These are phyloP conservation scores for Hysterangium stoloniferum DNA, from an alignment of 768 basidiomycete genomes.

Conservation along the genomic window DNA sequence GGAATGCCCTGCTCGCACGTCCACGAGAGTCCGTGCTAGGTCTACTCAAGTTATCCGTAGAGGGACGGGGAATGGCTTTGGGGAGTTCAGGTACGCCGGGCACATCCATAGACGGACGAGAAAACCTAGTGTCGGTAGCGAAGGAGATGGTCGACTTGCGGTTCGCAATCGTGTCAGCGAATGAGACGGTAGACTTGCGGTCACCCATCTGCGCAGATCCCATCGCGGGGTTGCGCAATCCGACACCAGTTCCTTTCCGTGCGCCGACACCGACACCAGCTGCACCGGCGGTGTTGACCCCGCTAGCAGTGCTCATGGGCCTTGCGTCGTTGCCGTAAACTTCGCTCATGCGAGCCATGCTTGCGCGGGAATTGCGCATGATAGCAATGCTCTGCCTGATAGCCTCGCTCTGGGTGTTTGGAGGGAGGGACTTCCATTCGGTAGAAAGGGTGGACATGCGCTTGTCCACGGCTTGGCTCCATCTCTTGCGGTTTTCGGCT, in stretches of 20 bases:
- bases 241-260: conserved; percentile 9
- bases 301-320: conserved; percentile 13
- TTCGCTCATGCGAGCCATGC: conserved; percentile 20
- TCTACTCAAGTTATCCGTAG: conserved; percentile 23
- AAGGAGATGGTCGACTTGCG: conserved; percentile 62
- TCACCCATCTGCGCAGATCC: neutral
- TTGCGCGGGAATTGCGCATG: conserved; percentile 47
- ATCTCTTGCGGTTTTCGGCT: conserved; percentile 47
- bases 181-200: conserved; percentile 18
- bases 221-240: conserved; percentile 7
- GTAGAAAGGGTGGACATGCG: conserved; percentile 77
- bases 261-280: conserved; percentile 32
- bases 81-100: conserved; percentile 13
- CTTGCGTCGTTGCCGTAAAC: conserved; percentile 26
- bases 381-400: conserved; percentile 29
- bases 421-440: conserved; percentile 70
- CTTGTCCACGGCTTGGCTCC: conserved; percentile 62
- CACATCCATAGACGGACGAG: conserved; percentile 35
- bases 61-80: conserved; percentile 12
- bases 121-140: conserved; percentile 40
- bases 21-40: conserved; percentile 35
- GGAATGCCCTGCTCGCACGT: conserved; percentile 5
- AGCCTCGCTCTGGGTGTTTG: conserved; percentile 63
- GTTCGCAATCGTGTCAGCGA: conserved; percentile 31
- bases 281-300: conserved; percentile 27